Base-by-base conservation (phyloP, 1,284 basidiomycete species). In the Heterobasidion parviporum region DNA sequence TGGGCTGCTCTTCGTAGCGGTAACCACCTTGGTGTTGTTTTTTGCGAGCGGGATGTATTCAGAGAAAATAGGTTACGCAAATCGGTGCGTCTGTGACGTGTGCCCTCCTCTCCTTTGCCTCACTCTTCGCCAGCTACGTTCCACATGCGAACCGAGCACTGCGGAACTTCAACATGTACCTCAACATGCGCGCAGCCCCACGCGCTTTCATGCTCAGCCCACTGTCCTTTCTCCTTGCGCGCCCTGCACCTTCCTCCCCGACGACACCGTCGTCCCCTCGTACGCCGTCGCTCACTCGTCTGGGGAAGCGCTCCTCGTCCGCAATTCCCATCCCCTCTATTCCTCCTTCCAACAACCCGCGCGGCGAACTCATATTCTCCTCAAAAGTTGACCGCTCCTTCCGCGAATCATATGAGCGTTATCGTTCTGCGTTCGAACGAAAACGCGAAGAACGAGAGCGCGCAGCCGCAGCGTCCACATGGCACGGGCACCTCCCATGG, bases 41-140 rank as follows among this genome's bases (percentile, higher is more conserved):
- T 98, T 98, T 68, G 93, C 94, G 1, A 95, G 90, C 63, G 96
- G 96, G 8, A 89, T 97, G 82, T 98, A 98, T 66, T 81, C 89
- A 8, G 95, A 98, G 71, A 94, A 96, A 74, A 97, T 99, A 62
- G 88, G 85, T 0, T 98, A 98, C 66, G 94, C 96, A 8, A 94
- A 98, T 73, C 88, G 89, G 94, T 94, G 67, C 62, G 87, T 70
- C 26, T 26, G 26, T 26, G 26, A 26, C 26, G 26, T 26, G 26
- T 3, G 26, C 26, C 26, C 5, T 26, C 5, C 26, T 50, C 45
- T 53, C 58, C 14, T 14, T 26, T 32, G 56, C 35, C 58, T 26
- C 26, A 26, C 26, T 52, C 18, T 35, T 48, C 49, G 53, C 45
- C 67, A 96, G 94, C 74, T 99, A 98, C 67, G 92, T 98, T 16